A percentile compares a stretch with the other conserved stretches of the same genome.
These are phyloP conservation scores for Cyberlindnera xishuangbannaensis DNA, from an alignment of 805 yeast genomes.

Conservation along the genomic window DNA sequence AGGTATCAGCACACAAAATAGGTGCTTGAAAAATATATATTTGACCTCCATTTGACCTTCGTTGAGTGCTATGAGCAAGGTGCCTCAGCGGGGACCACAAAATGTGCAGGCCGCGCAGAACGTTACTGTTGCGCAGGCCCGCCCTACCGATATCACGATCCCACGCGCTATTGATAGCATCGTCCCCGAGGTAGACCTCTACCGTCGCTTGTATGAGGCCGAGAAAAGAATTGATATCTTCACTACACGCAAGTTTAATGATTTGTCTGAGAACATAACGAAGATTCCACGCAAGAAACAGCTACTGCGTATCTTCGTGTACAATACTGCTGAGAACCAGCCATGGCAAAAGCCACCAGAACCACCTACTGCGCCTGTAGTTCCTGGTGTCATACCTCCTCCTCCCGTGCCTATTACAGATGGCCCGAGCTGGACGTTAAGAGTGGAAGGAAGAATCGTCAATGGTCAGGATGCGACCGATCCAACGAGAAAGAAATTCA, in stretches of 20 bases:
- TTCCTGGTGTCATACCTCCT: no score
- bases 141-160: constrained; percentile 51
- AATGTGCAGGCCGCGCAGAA: constrained; percentile 18
- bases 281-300: constrained; percentile 43
- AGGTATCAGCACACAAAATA: no score
- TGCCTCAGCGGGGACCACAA: no score
- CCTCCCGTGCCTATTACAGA: no score
- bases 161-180: constrained; percentile 39
- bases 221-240: constrained; percentile 78
- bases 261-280: constrained; percentile 65
- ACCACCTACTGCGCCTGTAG: no score
- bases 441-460: constrained; percentile 81
- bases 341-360: constrained; percentile 85
- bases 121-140: constrained; percentile 19
- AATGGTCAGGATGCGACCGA: constrained; percentile 40
- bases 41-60: no score
- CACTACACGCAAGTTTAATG: constrained; percentile 77
- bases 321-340: constrained; percentile 79
- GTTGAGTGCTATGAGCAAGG: no score
- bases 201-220: constrained; percentile 68
- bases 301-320: constrained; percentile 70
- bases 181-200: constrained; percentile 67
- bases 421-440: constrained; percentile 72
- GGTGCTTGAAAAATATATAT: no score
- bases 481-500: constrained; percentile 54